A percentile compares a stretch with the other conserved stretches of the same genome.
Conservation (phyloP, 495 filamentous ascomycete species). For the Penicillium maclennaniae region DNA sequence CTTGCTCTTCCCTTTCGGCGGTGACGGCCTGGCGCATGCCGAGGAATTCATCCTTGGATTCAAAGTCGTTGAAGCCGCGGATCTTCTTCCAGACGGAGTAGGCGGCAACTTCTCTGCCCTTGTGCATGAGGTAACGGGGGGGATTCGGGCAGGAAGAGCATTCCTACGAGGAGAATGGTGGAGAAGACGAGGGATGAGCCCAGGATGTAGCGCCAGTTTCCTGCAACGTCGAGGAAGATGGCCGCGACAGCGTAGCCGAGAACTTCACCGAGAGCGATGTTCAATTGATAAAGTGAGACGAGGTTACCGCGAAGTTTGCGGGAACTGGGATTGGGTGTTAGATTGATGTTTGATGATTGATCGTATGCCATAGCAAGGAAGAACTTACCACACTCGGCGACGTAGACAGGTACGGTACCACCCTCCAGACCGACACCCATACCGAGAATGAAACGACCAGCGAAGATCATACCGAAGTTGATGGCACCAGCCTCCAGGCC, state of each 20-base stretch:
- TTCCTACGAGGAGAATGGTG: constrained; percentile 54
- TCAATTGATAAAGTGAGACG: constrained; percentile 60
- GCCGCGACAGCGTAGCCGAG: constrained; percentile 59
- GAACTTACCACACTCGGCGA: constrained; percentile 42
- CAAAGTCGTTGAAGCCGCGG: constrained; percentile 46
- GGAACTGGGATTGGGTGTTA: constrained; percentile 27
- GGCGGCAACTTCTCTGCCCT: constrained; percentile 42
- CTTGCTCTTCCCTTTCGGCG: constrained; percentile 42
- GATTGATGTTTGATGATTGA: background rate
- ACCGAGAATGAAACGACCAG: constrained; percentile 57
- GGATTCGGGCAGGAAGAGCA: constrained; percentile 57
- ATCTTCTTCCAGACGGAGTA: constrained; percentile 61
- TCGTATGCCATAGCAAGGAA: background rate
- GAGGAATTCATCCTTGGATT: constrained; percentile 57
- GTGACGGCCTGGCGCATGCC: constrained; percentile 55
- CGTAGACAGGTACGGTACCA: constrained; percentile 58
- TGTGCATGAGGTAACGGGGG: constrained; percentile 59
- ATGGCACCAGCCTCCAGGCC: constrained; percentile 56
- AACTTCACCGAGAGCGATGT: constrained; percentile 61
- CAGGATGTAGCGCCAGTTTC: constrained; percentile 64
- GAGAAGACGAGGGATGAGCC: constrained; percentile 61
- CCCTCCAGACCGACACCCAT: constrained; percentile 58
- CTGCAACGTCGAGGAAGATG: constrained; percentile 54
- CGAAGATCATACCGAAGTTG: constrained; percentile 57
- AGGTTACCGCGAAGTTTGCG: constrained; percentile 55